These are phyloP conservation scores for Lathyrus tuberosus DNA, from an alignment of 306 rosid genomes.

Conservation along the genomic window DNA sequence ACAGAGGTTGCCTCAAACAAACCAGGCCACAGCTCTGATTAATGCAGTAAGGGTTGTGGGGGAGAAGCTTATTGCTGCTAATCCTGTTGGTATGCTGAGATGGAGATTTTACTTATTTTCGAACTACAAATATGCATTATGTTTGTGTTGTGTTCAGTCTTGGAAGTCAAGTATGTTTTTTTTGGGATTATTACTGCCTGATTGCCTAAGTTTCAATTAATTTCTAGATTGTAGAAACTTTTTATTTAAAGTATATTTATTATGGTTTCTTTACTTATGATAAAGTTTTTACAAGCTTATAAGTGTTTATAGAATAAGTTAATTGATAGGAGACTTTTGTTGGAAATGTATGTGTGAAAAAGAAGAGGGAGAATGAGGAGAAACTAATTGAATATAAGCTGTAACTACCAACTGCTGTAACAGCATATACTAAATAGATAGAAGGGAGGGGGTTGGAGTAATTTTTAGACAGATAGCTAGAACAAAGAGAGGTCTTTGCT, in stretches of 20 bases:
- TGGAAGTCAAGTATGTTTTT: neutral
- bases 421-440: neutral
- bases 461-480: neutral
- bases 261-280: neutral
- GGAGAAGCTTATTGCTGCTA: constrained; percentile 91
- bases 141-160: neutral
- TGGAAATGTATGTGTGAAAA: neutral
- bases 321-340: neutral
- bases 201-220: constrained; percentile 8
- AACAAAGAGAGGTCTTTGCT: neutral
- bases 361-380: neutral
- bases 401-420: neutral
- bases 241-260: neutral
- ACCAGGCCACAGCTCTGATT: constrained; percentile 81
- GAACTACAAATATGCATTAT: constrained; percentile 20
- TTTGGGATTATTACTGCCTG: constrained; percentile 21
- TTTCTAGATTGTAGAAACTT: neutral
- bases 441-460: neutral
- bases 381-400: neutral
- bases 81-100: constrained; percentile 75
- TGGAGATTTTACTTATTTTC: neutral
- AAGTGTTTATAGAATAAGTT: neutral
- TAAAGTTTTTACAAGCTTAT: neutral
- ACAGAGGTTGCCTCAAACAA: constrained; percentile 77
- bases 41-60: constrained; percentile 88